Evolutionary conservation across 495 filamentous ascomycete species (phyloP), one percentile per base, ranked within the genome.

Genomic region (Lophiostoma macrostomum): DNA sequence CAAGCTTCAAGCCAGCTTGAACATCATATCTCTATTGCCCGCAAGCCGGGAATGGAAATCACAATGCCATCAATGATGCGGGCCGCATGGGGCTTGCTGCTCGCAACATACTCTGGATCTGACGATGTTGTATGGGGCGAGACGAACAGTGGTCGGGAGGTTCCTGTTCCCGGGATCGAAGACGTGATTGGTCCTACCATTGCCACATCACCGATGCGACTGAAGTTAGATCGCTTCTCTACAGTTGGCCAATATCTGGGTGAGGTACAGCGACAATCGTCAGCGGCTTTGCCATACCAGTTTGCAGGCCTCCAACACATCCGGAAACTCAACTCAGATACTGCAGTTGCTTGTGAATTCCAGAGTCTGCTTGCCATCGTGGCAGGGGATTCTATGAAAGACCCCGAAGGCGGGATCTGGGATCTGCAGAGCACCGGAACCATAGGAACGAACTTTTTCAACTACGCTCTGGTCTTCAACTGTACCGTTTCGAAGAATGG

Each of bases 281-380:
- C 80, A 16, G 69, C 70, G 1, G 74, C 76, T 1, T 79, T 81
- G 4, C 73, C 80, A 0, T 80, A 82, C 61, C 78, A 90, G 65
- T 83, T 87, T 39, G 74, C 79, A 61, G 85, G 86, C 4, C 71
- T 90, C 63, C 84, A 87, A 64, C 75, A 85, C 48, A 90, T 90
- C 52, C 72, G 77, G 43, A 73, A 74, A 25, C 69, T 87, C 28
- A 82, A 77, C 61, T 63, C 69, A 0, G 84, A 88, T 54, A 78
- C 84, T 6, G 71, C 78, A 31, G 70, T 79, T 51, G 84, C 84
- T n/a, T 86, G 83, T 53, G 83, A 85, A 40, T 76, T 84, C 39
- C 74, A 77, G 13, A 84, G 74, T 42, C 68, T 83, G 2, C 66
- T 85, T 8, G 77, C 77, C 10, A 75, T 86, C 14, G 54, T 27